Evolutionary conservation across 768 basidiomycete species (phyloP).

Genomic region (Lentinula raphanica): DNA sequence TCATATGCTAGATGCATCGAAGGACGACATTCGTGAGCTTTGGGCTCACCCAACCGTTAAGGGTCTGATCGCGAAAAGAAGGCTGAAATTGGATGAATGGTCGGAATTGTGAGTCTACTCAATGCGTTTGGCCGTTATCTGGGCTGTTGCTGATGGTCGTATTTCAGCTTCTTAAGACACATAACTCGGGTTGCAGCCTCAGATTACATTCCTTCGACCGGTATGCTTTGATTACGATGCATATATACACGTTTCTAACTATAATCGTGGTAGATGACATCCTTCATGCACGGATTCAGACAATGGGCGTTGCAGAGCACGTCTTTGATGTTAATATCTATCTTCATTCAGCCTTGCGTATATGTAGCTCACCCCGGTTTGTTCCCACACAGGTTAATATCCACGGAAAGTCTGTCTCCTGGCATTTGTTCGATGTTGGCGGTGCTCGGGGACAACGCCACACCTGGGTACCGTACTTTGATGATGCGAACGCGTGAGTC

Average conservation of each 20-base stretch:
- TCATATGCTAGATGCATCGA: slow-evolving; percentile 49
- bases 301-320: slow-evolving; percentile 85
- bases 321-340: slow-evolving; percentile 55
- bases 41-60: slow-evolving; percentile 73
- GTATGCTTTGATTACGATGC: slow-evolving; percentile 28
- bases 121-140: not conserved
- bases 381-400: slow-evolving; percentile 33
- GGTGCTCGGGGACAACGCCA: slow-evolving; percentile 70
- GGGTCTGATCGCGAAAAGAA: slow-evolving; percentile 59
- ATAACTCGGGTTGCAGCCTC: slow-evolving; percentile 65
- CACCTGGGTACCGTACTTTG: slow-evolving; percentile 74
- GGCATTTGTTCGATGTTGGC: slow-evolving; percentile 71
- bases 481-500: slow-evolving; percentile 58
- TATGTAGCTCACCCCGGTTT: not conserved
- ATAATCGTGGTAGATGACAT: slow-evolving; percentile 61
- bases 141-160: slow-evolving; percentile 12
- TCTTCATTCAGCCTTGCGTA: not conserved
- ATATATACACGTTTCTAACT: slow-evolving; percentile 25
- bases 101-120: slow-evolving; percentile 69
- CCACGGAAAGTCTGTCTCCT: slow-evolving; percentile 70
- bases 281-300: slow-evolving; percentile 84
- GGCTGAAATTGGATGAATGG: slow-evolving; percentile 80
- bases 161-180: slow-evolving; percentile 66
- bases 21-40: slow-evolving; percentile 63
- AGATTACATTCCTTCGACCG: slow-evolving; percentile 72